Conservation (phyloP, 2,329 filamentous ascomycete genomes). For the Fusarium keratoplasticum region DNA sequence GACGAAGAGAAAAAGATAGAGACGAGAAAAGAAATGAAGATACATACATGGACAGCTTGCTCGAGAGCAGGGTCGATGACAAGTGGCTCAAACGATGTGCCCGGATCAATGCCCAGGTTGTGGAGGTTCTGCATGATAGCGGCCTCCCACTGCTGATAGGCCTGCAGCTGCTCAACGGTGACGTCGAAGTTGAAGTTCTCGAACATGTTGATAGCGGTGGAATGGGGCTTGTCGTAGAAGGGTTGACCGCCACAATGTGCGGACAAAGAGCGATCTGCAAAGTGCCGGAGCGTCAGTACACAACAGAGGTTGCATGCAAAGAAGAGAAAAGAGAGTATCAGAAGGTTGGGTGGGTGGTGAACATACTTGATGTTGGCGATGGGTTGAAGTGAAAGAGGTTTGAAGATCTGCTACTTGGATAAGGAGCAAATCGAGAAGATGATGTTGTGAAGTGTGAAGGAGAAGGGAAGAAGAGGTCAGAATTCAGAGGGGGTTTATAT, state of each 20-base stretch:
- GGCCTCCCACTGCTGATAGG: too few species aligned
- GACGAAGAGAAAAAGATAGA: background rate
- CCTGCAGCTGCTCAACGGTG: background rate
- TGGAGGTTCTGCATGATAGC: too few species aligned
- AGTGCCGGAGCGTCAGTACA: background rate
- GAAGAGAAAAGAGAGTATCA: background rate
- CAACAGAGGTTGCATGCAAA: background rate
- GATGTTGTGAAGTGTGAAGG: background rate
- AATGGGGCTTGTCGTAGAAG: background rate
- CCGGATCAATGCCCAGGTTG: too few species aligned
- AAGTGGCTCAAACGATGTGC: too few species aligned
- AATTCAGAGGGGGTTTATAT: conserved; percentile 4
- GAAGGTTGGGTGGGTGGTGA: background rate
- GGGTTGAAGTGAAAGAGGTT: background rate
- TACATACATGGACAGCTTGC: background rate
- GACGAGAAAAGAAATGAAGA: background rate
- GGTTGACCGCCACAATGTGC: background rate
- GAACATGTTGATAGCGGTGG: background rate
- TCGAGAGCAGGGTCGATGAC: background rate
- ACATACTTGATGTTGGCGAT: background rate
- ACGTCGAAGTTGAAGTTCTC: too few species aligned
- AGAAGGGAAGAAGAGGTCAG: background rate
- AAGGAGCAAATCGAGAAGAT: background rate
- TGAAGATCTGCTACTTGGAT: background rate
- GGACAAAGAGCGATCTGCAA: background rate